Percentiles rank a stretch among this genome's conserved stretches.
These are phyloP conservation scores for Saccharomycopsis crataegensis DNA, from an alignment of 1,139 yeast species.

Conservation along the genomic window DNA sequence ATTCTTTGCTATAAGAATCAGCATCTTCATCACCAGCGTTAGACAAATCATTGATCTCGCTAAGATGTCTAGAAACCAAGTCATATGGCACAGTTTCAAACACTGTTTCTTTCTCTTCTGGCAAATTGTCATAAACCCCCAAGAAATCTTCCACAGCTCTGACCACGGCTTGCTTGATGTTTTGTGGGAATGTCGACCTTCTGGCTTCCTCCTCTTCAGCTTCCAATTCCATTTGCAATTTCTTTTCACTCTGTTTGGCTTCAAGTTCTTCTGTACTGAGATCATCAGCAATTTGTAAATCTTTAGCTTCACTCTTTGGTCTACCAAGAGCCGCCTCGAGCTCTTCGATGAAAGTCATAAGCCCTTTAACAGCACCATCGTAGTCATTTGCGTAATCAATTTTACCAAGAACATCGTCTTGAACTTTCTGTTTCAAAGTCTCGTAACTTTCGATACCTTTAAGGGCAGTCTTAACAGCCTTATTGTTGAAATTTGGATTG, in stretches of 20 bases:
- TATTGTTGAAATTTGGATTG: slow-evolving; percentile 87
- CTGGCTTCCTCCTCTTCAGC: slow-evolving; percentile 6
- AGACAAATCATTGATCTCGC: slow-evolving; percentile 17
- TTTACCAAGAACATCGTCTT: slow-evolving; percentile 16
- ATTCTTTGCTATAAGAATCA: slow-evolving; percentile 17
- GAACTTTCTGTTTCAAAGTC: slow-evolving; percentile 12
- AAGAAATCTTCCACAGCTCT: slow-evolving; percentile 23
- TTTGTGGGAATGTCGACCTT: neutral
- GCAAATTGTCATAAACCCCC: slow-evolving; percentile 21
- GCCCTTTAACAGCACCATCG: slow-evolving; percentile 12
- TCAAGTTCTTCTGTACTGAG: slow-evolving; percentile 18
- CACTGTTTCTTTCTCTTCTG: slow-evolving; percentile 4
- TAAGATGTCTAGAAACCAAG: slow-evolving; percentile 5
- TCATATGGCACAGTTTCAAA: slow-evolving; percentile 9
- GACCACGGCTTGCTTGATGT: slow-evolving; percentile 12
- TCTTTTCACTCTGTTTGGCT: slow-evolving; percentile 18
- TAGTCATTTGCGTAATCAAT: slow-evolving; percentile 31
- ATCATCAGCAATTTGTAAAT: slow-evolving; percentile 21
- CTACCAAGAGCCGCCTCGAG: slow-evolving; percentile 15
- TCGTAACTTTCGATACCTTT: slow-evolving; percentile 47
- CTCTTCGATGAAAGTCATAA: slow-evolving; percentile 20
- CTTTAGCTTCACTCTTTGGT: slow-evolving; percentile 18
- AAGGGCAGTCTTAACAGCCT: slow-evolving; percentile 74
- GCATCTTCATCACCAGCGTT: slow-evolving; percentile 6
- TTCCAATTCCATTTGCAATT: slow-evolving; percentile 20